A percentile compares a stretch with the other conserved stretches of the same genome.
phyloP scores from a whole-genome alignment of 495 filamentous ascomycete genomes.

The Penicillium simplicissimum region DNA sequence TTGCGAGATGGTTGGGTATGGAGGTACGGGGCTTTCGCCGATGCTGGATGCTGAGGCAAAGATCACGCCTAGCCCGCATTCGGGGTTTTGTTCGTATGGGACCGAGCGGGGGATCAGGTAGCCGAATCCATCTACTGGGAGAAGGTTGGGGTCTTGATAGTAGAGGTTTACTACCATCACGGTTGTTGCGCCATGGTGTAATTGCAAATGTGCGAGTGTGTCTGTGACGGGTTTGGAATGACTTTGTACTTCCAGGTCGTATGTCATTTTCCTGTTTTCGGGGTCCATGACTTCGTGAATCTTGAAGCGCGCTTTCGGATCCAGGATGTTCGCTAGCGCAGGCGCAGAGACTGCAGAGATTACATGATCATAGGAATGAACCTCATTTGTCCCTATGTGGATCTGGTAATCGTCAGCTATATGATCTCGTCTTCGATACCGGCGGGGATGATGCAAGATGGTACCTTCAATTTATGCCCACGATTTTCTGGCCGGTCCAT shows the following conservation, averaged over 20 bases:
- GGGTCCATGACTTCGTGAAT: not conserved
- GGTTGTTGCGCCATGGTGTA: conserved; percentile 64
- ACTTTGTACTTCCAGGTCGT: not conserved
- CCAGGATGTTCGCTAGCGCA: conserved; percentile 29
- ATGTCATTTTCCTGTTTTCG: not conserved
- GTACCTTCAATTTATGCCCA: not conserved
- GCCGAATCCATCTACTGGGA: conserved; percentile 74
- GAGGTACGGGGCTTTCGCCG: conserved; percentile 3
- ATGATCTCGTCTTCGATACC: not conserved
- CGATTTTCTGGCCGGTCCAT: not conserved
- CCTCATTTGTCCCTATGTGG: conserved; percentile 1
- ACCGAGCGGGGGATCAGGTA: conserved; percentile 82
- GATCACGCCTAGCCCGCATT: conserved; percentile 83
- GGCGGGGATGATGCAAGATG: not conserved
- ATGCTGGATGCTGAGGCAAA: conserved; percentile 74
- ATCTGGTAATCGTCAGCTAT: conserved; percentile 14
- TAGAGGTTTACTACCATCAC: conserved; percentile 93
- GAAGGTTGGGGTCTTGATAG: conserved; percentile 63
- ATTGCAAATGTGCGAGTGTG: conserved; percentile 41
- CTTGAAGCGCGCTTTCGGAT: conserved; percentile 6
- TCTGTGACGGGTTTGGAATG: conserved; percentile 13
- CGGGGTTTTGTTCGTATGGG: conserved; percentile 71
- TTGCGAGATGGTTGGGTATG: conserved; percentile 36
- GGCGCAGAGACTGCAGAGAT: conserved; percentile 68
- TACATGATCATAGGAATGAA: conserved; percentile 56